Base-by-base conservation (phyloP, 2,329 filamentous ascomycete genomes). In the Coniella vitis region DNA sequence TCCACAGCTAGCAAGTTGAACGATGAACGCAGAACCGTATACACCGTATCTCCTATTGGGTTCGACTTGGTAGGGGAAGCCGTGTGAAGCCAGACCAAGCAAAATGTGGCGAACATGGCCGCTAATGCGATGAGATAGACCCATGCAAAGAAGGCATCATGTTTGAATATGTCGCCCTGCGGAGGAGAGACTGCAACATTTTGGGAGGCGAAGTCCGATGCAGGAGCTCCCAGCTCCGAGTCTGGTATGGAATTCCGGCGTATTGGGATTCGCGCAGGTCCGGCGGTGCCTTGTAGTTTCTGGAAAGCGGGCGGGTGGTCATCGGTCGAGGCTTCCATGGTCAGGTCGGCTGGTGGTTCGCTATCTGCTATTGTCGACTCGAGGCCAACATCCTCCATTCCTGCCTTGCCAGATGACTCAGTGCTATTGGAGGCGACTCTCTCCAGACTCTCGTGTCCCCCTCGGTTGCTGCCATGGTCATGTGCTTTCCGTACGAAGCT, bases 81-180 rank as follows among this genome's bases (percentile, higher is more conserved):
- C 2, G 91, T 97, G 62, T 97, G 89, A 36, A 98, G 75, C 73
- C 87, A 94, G 20, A 95, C 86, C 13, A 98, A 75, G 55, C 95
- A 83, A 60, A 90, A 94, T 1, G 90, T 91, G 12, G 91, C 87
- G 60, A 97, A 79, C 61, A 97, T 78, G 35, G 85, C 86, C 39
- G 87, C 90, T 46, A 95, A 70, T 31, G 83, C 83, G 58, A 97
- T 93, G 41, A 95, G 70, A 64, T 90, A 98, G 38, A 96, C 75
- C 68, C 88, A 90, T 4, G 87, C 88, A 75, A 93, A 98, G 68
- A 97, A 95, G 4, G 84, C 75, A 65, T 98, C 93, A 64, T 97
- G 89, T 43, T 79, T 76, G 52, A 89, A 89, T 19, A 86, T 77
- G 60, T 90, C 85, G 43, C 76, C 75, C 36, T 83, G 76, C 51